Percentiles rank a stretch among this genome's conserved stretches.
Evolutionary conservation across 75 land plant species (phyloP).

Genomic region (Sequoiadendron giganteum): DNA sequence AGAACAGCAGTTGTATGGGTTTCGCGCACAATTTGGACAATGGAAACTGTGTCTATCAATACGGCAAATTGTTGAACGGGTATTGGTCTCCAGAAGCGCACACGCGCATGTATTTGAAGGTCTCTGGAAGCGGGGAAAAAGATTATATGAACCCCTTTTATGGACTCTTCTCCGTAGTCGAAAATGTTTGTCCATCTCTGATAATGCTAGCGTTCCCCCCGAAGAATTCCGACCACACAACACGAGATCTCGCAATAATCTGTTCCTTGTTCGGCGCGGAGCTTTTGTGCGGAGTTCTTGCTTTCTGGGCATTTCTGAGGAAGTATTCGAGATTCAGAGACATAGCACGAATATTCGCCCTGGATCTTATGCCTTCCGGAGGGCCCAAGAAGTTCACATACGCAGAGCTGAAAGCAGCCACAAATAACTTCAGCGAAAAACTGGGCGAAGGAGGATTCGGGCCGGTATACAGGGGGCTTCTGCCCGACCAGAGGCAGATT

Average conservation of each 20-base stretch:
- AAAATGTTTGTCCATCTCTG: conserved; percentile 20
- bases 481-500: conserved; percentile 36
- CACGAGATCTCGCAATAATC: conserved; percentile 26
- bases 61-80: conserved; percentile 23
- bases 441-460: conserved; percentile 62
- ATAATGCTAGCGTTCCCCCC: conserved; percentile 32
- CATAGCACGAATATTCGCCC: conserved; percentile 36
- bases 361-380: conserved; percentile 33
- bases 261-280: conserved; percentile 27
- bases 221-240: conserved; percentile 20
- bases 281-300: conserved; percentile 25
- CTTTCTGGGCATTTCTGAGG: conserved; percentile 29
- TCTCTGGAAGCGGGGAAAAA: not conserved
- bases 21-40: not conserved
- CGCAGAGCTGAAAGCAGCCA: conserved; percentile 58
- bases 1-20: not conserved
- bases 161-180: conserved; percentile 27
- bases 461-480: conserved; percentile 41
- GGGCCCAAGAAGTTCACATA: conserved; percentile 52
- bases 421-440: conserved; percentile 53
- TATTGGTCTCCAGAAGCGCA: conserved; percentile 55
- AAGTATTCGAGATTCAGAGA: conserved; percentile 32
- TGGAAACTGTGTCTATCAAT: conserved; percentile 14
- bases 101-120: conserved; percentile 12
- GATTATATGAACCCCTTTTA: conserved; percentile 13